Base-by-base conservation (phyloP, 2,329 filamentous ascomycete species). In the Curvularia hawaiiensis region DNA sequence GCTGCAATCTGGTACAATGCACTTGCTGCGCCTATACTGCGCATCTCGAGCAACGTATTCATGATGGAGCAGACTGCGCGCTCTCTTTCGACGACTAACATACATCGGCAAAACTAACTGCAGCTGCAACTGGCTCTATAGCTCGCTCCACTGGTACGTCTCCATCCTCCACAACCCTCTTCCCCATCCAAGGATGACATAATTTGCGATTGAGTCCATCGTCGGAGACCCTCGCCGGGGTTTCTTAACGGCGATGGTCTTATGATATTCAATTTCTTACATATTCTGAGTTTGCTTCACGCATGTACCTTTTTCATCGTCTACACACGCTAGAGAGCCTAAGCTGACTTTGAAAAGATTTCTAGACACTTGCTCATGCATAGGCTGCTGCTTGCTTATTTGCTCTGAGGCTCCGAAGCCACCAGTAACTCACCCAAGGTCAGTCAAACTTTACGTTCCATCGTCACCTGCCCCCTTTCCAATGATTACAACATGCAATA, bases 141-240 rank as follows among this genome's bases (percentile, higher is more conserved):
- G 50, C 40, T 54, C 39, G 50, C 40, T 54, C 39, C 18, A 64
- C 53, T 64, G 62, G 70, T 73, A 70, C 57, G 70, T 69, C 41
- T 49, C 38, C 55, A 47, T 18, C 39, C 47, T 58, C 35, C 39
- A 52, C 35, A 50, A 20, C 45, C 26, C 14, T 56, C 35, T 41
- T 43, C 57, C 49, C 58, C 53, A 43, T 58, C 47, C 54, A 55
- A 89, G 91, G 93, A 97, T 96, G 92, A 90, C 83, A 90, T 91
- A 97, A 97, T 97, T 97, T 97, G 92, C 93, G 92, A 94, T 94
- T 96, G 92, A 97, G 90, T 85, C 83, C 81, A 78, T 79, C 79
- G 82, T 87, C 87, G 93, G 92, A 91, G 84, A 82, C 90, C 87
- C 92, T 89, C 90, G 92, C 93, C 92, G 86, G 92, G 87, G 90